These are phyloP conservation scores for Pichia terricola DNA, from an alignment of 1,139 yeast genomes.

Conservation along the genomic window DNA sequence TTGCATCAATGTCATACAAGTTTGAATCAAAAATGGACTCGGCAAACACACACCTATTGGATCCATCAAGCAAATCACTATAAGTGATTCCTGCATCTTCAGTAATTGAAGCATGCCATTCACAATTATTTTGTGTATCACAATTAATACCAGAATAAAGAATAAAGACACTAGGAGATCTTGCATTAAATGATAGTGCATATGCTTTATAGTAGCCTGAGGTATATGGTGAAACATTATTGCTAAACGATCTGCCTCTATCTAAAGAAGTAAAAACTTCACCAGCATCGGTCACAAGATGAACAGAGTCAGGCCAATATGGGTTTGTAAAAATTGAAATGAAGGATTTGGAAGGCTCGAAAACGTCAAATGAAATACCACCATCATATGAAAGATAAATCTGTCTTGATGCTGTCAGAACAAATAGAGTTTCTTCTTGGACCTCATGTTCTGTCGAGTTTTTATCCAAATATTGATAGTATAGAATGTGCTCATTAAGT, in stretches of 20 bases:
- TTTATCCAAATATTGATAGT: constrained; percentile 41
- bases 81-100: constrained; percentile 57
- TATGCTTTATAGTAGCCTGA: constrained; percentile 9
- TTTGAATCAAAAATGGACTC: constrained; percentile 37
- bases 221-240: constrained; percentile 37
- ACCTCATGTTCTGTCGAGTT: constrained; percentile 9
- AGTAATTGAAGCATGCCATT: constrained; percentile 49
- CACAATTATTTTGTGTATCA: constrained; percentile 39
- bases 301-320: constrained; percentile 52
- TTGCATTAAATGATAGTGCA: constrained; percentile 46
- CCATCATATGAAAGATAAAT: constrained; percentile 58
- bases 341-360: constrained; percentile 38
- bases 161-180: constrained; percentile 48
- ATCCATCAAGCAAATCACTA: constrained; percentile 40
- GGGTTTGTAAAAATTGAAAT: constrained; percentile 51
- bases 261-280: constrained; percentile 51
- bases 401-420: constrained; percentile 42
- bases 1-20: constrained; percentile 30
- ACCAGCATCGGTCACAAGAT: constrained; percentile 44
- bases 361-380: constrained; percentile 34
- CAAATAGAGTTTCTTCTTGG: constrained; percentile 63
- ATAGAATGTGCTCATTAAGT: constrained; percentile 31
- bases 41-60: constrained; percentile 57
- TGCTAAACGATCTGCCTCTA: constrained; percentile 52
- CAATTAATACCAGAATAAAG: constrained; percentile 63